These are phyloP conservation scores for Mycotypha africana DNA, from an alignment of 371 early-diverging fungal genomes.

Conservation along the genomic window DNA sequence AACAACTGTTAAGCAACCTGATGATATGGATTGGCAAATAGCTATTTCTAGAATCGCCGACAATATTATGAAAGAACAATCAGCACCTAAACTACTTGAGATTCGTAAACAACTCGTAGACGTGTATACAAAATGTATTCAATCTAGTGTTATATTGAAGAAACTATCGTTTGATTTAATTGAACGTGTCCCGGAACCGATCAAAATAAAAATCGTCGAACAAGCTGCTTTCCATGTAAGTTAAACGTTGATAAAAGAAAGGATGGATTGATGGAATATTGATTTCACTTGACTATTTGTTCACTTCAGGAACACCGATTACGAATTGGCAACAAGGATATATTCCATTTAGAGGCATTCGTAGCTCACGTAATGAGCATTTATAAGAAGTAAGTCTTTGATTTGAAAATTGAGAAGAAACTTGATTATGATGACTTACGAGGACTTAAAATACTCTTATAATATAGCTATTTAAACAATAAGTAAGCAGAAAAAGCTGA, in stretches of 20 bases:
- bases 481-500: no score
- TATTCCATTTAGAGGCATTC: slow-evolving; percentile 98
- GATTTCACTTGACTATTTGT: background rate
- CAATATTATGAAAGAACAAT: slow-evolving; percentile 70
- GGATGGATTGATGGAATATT: no score
- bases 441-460: no score
- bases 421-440: no score
- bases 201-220: slow-evolving; percentile 64
- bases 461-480: no score
- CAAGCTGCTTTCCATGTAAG: slow-evolving; percentile 80
- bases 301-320: slow-evolving; percentile 80
- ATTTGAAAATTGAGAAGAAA: no score
- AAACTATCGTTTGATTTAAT: slow-evolving; percentile 68
- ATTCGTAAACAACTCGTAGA: slow-evolving; percentile 84
- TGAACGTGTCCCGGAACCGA: slow-evolving; percentile 50
- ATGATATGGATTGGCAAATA: slow-evolving; percentile 89
- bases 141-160: slow-evolving; percentile 68
- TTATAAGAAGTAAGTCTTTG: slow-evolving; percentile 51
- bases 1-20: slow-evolving; percentile 48
- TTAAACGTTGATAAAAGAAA: background rate
- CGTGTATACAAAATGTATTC: slow-evolving; percentile 86
- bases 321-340: slow-evolving; percentile 83
- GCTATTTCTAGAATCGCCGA: slow-evolving; percentile 66
- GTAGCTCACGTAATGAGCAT: slow-evolving; percentile 82
- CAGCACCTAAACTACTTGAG: slow-evolving; percentile 59